These are phyloP conservation scores for Echinosophora koreensis DNA, from an alignment of 306 rosid species.

Conservation along the genomic window DNA sequence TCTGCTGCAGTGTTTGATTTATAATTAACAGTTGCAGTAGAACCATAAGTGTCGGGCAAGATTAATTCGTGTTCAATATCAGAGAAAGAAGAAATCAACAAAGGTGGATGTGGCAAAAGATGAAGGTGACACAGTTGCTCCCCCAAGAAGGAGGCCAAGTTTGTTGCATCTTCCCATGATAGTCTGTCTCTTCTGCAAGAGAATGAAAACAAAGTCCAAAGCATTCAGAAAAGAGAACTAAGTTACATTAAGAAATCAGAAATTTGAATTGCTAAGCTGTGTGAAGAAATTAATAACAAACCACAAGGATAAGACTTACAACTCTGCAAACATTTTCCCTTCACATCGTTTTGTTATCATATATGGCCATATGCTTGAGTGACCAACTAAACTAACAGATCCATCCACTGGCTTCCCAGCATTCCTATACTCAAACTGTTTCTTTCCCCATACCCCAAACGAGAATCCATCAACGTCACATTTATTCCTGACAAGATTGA, in stretches of 20 bases:
- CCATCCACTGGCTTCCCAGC: slow-evolving; percentile 57
- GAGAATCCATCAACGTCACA: slow-evolving; percentile 57
- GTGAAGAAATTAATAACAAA: slow-evolving; percentile 29
- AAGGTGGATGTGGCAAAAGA: slow-evolving; percentile 83
- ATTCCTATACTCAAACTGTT: slow-evolving; percentile 68
- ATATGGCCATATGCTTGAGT: slow-evolving; percentile 83
- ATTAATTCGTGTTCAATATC: slow-evolving; percentile 51
- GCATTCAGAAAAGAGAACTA: slow-evolving; percentile 39
- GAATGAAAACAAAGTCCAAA: slow-evolving; percentile 36
- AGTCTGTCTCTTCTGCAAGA: slow-evolving; percentile 79
- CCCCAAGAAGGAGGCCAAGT: slow-evolving; percentile 86
- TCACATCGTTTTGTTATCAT: slow-evolving; percentile 76
- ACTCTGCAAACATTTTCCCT: slow-evolving; percentile 83
- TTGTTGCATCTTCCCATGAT: slow-evolving; percentile 68
- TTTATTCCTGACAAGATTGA: slow-evolving; percentile 58
- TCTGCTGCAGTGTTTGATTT: slow-evolving; percentile 64
- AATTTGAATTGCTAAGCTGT: slow-evolving; percentile 32
- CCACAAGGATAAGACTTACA: slow-evolving; percentile 64
- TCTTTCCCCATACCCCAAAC: slow-evolving; percentile 86
- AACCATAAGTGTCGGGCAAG: slow-evolving; percentile 45
- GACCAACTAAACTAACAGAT: slow-evolving; percentile 46
- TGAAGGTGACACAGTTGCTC: slow-evolving; percentile 83
- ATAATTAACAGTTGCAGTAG: slow-evolving; percentile 51
- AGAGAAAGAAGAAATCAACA: slow-evolving; percentile 50
- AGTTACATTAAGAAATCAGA: slow-evolving; percentile 22